These are phyloP conservation scores for Mycocalia duriaeana DNA, from an alignment of 1,284 basidiomycete species.

Conservation along the genomic window DNA sequence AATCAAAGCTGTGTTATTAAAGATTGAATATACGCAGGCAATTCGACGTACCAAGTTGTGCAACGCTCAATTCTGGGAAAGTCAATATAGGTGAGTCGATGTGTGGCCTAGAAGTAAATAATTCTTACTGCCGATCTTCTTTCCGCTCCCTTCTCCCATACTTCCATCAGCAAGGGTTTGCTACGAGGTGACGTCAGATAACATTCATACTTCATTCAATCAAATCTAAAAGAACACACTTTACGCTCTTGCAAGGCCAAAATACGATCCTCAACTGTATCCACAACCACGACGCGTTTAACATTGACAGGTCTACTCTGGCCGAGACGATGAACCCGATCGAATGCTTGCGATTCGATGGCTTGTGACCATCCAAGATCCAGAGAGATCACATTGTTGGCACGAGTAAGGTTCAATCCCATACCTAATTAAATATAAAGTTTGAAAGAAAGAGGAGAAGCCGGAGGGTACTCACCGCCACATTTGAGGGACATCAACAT, in stretches of 20 bases:
- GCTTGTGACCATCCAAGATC: slow-evolving; percentile 61
- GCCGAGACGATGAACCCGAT: slow-evolving; percentile 49
- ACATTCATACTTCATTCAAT: no score
- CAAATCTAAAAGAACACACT: slow-evolving; percentile 29
- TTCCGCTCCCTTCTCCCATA: slow-evolving; percentile 53
- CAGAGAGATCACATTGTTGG: slow-evolving; percentile 58
- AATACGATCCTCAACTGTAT: slow-evolving; percentile 60
- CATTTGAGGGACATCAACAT: slow-evolving; percentile 62
- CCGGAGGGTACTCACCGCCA: slow-evolving; percentile 35
- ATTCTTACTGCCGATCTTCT: slow-evolving; percentile 50
- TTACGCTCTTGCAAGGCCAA: slow-evolving; percentile 54
- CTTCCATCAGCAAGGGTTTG: slow-evolving; percentile 53
- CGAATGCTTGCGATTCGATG: slow-evolving; percentile 50
- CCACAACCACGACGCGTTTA: slow-evolving; percentile 52
- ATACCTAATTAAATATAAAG: slow-evolving; percentile 27
- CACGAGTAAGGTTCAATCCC: slow-evolving; percentile 54
- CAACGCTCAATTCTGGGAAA: slow-evolving; percentile 37
- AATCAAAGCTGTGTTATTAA: slow-evolving; percentile 1
- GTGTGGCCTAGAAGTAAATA: slow-evolving; percentile 12
- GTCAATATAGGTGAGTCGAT: slow-evolving; percentile 1
- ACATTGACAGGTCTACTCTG: slow-evolving; percentile 50
- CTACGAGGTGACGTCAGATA: slow-evolving; percentile 17
- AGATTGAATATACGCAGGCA: slow-evolving; percentile 1
- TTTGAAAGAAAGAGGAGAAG: not conserved
- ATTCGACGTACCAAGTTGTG: slow-evolving; percentile 36